phyloP scores from a whole-genome alignment of 306 rosid genomes.

The Quercus robur region DNA sequence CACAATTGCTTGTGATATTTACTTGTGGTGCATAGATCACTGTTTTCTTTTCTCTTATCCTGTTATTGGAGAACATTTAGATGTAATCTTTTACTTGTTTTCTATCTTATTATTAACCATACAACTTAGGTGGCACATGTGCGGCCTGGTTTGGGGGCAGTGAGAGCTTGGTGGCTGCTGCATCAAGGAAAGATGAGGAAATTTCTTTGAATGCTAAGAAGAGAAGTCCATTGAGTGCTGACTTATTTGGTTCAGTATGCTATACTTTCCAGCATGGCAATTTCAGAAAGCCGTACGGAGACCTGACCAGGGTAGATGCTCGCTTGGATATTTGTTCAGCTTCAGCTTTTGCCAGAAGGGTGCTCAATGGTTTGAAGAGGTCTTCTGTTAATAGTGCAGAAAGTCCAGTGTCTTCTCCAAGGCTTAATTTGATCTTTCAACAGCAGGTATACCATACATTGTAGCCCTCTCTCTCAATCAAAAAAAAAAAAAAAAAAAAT shows the following conservation, averaged over 20 bases:
- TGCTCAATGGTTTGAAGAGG: slow-evolving; percentile 48
- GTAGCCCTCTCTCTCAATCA: too few species aligned
- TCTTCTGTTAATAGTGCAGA: slow-evolving; percentile 28
- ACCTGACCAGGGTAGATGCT: slow-evolving; percentile 79
- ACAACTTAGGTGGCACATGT: slow-evolving; percentile 38
- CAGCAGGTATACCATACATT: slow-evolving; percentile 64
- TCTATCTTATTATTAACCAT: slow-evolving; percentile 8
- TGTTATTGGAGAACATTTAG: neutral
- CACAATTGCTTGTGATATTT: too few species aligned
- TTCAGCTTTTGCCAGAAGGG: slow-evolving; percentile 56
- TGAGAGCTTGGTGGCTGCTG: slow-evolving; percentile 16
- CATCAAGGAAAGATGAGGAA: slow-evolving; percentile 14
- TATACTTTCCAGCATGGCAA: slow-evolving; percentile 72
- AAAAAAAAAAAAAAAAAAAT: too few species aligned
- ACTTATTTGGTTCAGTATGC: slow-evolving; percentile 75
- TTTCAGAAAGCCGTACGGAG: slow-evolving; percentile 51
- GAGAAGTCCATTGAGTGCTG: slow-evolving; percentile 43
- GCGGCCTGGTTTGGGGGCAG: slow-evolving; percentile 44
- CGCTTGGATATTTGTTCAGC: slow-evolving; percentile 77
- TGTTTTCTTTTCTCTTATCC: neutral
- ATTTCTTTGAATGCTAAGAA: slow-evolving; percentile 10
- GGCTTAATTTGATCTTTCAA: slow-evolving; percentile 76
- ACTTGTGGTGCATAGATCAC: too few species aligned
- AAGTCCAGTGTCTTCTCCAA: slow-evolving; percentile 55
- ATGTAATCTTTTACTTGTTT: slow-evolving; percentile 6